A percentile compares a stretch with the other conserved stretches of the same genome.
phyloP scores from a whole-genome alignment of 441 rosid species.

The Syzygium malaccense region DNA sequence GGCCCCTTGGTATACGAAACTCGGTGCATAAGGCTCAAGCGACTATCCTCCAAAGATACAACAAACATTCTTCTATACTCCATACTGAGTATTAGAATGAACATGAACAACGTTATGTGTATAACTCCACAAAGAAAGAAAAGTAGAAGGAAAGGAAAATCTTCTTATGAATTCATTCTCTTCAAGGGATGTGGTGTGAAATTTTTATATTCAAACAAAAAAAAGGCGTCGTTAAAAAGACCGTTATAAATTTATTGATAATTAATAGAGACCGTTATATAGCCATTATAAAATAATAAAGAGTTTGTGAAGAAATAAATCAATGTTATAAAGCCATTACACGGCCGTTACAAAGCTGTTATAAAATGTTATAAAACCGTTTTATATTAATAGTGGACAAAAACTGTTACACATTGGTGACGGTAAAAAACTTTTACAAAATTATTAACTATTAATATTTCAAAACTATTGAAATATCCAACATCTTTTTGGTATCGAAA shows the following conservation, averaged over 20 bases:
- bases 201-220: neutral
- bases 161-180: neutral
- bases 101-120: neutral
- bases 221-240: neutral
- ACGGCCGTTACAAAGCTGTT: neutral
- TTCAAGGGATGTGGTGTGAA: neutral
- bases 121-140: neutral
- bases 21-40: too few relatives aligned
- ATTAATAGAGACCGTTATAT: neutral
- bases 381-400: too few relatives aligned
- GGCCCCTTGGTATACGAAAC: neutral
- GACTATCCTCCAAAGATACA: neutral
- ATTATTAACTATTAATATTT: too few relatives aligned
- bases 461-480: neutral
- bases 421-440: too few relatives aligned
- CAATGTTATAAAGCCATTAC: neutral
- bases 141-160: neutral
- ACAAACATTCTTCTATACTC: neutral
- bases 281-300: neutral
- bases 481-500: neutral
- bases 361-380: neutral
- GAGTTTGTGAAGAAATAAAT: neutral
- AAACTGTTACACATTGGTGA: neutral
- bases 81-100: accelerated
- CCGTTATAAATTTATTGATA: neutral